Evolutionary conservation across 352 stramenopile species (phyloP), one percentile per base, ranked within the genome.

Genomic region (Blastocystis hominis): DNA sequence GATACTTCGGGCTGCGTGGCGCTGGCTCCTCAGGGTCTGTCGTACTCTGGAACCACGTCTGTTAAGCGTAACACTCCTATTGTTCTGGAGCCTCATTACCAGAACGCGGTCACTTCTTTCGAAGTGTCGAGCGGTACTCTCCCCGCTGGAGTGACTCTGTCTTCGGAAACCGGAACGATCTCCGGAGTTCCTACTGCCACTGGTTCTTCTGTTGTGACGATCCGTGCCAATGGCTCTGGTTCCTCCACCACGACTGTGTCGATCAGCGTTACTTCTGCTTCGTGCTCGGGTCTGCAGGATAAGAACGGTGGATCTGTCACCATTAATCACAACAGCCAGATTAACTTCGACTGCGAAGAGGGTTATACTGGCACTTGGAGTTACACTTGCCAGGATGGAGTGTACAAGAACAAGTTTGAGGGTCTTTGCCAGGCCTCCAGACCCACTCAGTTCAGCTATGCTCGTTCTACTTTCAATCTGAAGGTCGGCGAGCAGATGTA

Each of bases 241-340:
- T 80, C 70, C 3, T 42, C 70, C 36, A 80, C 44, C 34, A 30
- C 24, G 20, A 46, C 44, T n/a, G 46, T 80, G 15, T 63, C 47
- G 13, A n/a, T 80, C 30, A 40, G 15, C 36, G 66, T 77, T 20
- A 77, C 3, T 2, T 30, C 24, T 56, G 66, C 24, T 77, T 77
- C 66, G 20, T 77, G 66, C 50, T 55, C 34, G 20, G 66, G 66
- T 77, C 66, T 77, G 30, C 20, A 77, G 66, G 50, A 77, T 34
- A 40, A 54, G 20, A 47, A 56, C 17, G 66, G 66, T 34, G 66
- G 17, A 15, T 20, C n/a, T 54, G 40, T 77, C 20, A 77, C 66
- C 1, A 59, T 46, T 2, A 4, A 56, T 3, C 20, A 56, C 50
- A 46, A 46, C 30, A 40, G 55, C 36, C 44, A 56, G 24, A 7